Conservation (phyloP, 2,329 filamentous ascomycete species). For the Cryphonectria nitschkei region DNA sequence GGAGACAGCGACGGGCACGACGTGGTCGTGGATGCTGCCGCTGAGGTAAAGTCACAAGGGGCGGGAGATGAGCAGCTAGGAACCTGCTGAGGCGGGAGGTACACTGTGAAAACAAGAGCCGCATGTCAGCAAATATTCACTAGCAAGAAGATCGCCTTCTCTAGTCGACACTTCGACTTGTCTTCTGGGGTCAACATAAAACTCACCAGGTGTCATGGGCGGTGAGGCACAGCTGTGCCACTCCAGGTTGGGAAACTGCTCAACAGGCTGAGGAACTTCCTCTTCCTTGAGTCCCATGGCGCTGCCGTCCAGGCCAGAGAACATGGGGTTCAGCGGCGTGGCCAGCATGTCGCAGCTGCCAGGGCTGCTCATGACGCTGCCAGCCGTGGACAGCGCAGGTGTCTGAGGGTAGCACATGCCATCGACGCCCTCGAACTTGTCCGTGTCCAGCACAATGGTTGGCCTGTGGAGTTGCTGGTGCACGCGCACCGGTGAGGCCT, state of each 20-base stretch:
- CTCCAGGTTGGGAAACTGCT: slow-evolving; percentile 73
- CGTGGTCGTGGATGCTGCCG: slow-evolving; percentile 57
- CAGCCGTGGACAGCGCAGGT: slow-evolving; percentile 81
- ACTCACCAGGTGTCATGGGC: slow-evolving; percentile 84
- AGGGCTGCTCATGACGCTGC: slow-evolving; percentile 85
- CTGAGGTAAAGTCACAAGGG: slow-evolving; percentile 16
- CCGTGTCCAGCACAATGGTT: slow-evolving; percentile 77
- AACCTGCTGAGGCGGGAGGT: slow-evolving; percentile 40
- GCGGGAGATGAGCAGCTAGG: slow-evolving; percentile 27
- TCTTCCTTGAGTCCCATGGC: slow-evolving; percentile 72
- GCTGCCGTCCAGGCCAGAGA: slow-evolving; percentile 71
- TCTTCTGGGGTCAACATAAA: no score
- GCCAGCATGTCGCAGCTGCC: slow-evolving; percentile 76
- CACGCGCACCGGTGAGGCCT: slow-evolving; percentile 74
- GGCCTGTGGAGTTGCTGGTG: slow-evolving; percentile 66
- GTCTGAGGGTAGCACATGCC: slow-evolving; percentile 79
- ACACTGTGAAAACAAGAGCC: slow-evolving; percentile 42
- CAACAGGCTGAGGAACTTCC: slow-evolving; percentile 62
- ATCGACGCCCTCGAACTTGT: slow-evolving; percentile 62
- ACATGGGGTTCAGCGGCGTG: slow-evolving; percentile 81
- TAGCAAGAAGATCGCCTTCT: no score
- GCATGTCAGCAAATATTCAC: background rate
- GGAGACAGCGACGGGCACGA: slow-evolving; percentile 86
- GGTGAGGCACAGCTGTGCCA: slow-evolving; percentile 81
- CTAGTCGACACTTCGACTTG: background rate